phyloP scores from a whole-genome alignment of 495 filamentous ascomycete species.

The Hypoxylon intermedium region DNA sequence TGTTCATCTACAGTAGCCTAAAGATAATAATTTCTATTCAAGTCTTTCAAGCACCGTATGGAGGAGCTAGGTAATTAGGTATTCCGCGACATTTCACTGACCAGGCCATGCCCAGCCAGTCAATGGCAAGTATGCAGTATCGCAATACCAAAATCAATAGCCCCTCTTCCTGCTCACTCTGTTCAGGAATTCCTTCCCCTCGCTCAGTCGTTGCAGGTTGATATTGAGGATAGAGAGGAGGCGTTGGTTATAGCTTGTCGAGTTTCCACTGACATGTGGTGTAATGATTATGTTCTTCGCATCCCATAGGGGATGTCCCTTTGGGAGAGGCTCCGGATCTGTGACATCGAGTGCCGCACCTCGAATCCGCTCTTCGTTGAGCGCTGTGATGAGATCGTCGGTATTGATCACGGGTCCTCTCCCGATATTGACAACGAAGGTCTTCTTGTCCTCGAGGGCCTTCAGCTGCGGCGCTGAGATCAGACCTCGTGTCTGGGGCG shows the following conservation, averaged over 20 bases:
- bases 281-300: conserved; percentile 76
- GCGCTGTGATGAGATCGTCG: conserved; percentile 68
- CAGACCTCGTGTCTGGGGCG: conserved; percentile 67
- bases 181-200: conserved; percentile 72
- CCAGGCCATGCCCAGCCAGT: too few species aligned
- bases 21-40: too few species aligned
- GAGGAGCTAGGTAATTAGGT: too few species aligned
- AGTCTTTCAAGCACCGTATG: too few species aligned
- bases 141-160: conserved; percentile 60
- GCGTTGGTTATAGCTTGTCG: conserved; percentile 64
- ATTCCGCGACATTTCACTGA: too few species aligned
- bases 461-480: conserved; percentile 71
- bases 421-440: conserved; percentile 76
- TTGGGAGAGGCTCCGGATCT: conserved; percentile 81
- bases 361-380: conserved; percentile 64
- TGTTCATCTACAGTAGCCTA: too few species aligned
- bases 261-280: conserved; percentile 76
- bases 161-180: conserved; percentile 67
- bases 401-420: conserved; percentile 76
- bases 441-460: conserved; percentile 62
- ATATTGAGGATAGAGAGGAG: conserved; percentile 64
- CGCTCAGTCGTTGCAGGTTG: conserved; percentile 66
- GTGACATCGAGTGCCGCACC: conserved; percentile 86
- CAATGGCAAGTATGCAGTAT: too few species aligned
- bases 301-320: conserved; percentile 74